These are phyloP conservation scores for Periconia sp. DNA, from an alignment of 2,329 filamentous ascomycete species.

Conservation along the genomic window DNA sequence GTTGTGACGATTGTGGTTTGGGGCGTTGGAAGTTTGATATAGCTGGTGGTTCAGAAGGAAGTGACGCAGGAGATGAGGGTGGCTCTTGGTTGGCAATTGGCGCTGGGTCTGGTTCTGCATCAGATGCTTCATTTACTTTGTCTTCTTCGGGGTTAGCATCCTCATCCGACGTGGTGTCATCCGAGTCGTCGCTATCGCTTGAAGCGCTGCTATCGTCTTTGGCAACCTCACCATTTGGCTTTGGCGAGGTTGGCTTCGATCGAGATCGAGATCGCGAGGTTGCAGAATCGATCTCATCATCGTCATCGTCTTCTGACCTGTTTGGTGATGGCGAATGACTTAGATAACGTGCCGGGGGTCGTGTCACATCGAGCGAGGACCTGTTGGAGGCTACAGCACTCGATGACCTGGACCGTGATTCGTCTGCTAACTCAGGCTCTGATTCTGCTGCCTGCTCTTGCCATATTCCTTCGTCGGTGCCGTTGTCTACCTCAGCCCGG, in stretches of 20 bases:
- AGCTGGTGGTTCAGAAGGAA: conserved; percentile 10
- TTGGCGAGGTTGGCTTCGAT: conserved; percentile 5
- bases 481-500: neutral
- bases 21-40: too few relatives aligned
- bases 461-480: neutral
- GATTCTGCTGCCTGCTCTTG: conserved; percentile 4
- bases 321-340: conserved; percentile 31
- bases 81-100: conserved; percentile 1
- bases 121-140: conserved; percentile 13
- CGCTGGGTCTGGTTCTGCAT: neutral
- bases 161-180: neutral
- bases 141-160: conserved; percentile 14
- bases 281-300: conserved; percentile 23
- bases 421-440: conserved; percentile 11
- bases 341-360: conserved; percentile 27
- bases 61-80: conserved; percentile 20
- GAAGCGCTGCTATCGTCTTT: conserved; percentile 6
- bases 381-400: conserved; percentile 20
- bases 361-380: conserved; percentile 26
- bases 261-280: conserved; percentile 3
- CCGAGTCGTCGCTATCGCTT: conserved; percentile 11
- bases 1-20: conserved; percentile 6
- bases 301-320: conserved; percentile 21
- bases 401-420: conserved; percentile 16
- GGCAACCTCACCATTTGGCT: conserved; percentile 4